Conservation (phyloP, 1,284 basidiomycete species). For the Crucibulum parvulum region DNA sequence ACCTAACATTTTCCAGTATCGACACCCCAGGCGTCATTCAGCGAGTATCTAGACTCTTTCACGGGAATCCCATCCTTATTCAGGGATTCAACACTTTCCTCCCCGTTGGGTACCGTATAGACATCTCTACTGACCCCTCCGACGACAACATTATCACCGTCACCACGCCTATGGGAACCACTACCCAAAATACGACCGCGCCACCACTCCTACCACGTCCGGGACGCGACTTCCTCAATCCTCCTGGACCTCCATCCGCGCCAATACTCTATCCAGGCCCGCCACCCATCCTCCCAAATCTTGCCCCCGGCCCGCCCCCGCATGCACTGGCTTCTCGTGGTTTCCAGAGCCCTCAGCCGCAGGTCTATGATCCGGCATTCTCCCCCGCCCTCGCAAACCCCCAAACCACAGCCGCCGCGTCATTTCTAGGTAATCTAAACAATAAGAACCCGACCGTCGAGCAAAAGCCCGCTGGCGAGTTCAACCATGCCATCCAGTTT, state of each 20-base stretch:
- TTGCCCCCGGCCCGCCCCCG: conserved; percentile 38
- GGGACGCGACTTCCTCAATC: conserved; percentile 18
- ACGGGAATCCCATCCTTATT: conserved; percentile 92
- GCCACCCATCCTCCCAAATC: conserved; percentile 16
- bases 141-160: conserved; percentile 91
- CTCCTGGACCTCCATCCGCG: conserved; percentile 9
- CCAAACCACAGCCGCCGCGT: conserved; percentile 62
- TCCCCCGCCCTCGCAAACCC: conserved; percentile 46
- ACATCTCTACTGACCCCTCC: conserved; percentile 81
- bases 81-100: conserved; percentile 99
- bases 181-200: conserved; percentile 62
- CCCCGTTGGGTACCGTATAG: conserved; percentile 96
- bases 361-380: conserved; percentile 41
- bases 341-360: conserved; percentile 39
- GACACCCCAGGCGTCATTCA: conserved; percentile 99
- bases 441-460: conserved; percentile 46
- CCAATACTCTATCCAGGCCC: conserved; percentile 13
- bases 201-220: conserved; percentile 27
- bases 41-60: conserved; percentile 94
- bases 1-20: conserved; percentile 65
- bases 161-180: conserved; percentile 91
- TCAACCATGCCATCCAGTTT: conserved; percentile 98
- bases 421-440: conserved; percentile 63
- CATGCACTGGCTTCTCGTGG: conserved; percentile 54
- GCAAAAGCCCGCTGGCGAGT: conserved; percentile 70